phyloP scores from a whole-genome alignment of 257 asterid species.

The Gentiana dahurica region DNA sequence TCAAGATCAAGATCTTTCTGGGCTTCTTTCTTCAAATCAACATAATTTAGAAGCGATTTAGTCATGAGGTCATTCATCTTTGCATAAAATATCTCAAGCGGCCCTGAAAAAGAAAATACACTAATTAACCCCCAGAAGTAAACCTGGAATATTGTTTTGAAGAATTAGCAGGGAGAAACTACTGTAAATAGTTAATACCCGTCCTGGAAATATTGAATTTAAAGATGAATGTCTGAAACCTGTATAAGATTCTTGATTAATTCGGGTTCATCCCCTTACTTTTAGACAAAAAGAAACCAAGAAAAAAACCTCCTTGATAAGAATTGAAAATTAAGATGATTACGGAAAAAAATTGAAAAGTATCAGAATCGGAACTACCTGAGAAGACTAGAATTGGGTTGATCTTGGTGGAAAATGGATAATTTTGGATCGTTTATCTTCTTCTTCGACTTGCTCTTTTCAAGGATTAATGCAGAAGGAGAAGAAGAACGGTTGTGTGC shows the following conservation, averaged over 20 bases:
- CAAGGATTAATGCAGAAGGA: slow-evolving; percentile 1
- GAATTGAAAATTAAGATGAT: neutral
- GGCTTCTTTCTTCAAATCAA: slow-evolving; percentile 69
- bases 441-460: neutral
- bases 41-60: slow-evolving; percentile 58
- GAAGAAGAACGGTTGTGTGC: slow-evolving; percentile 6
- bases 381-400: neutral
- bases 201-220: neutral
- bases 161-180: neutral
- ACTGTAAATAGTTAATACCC: neutral
- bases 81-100: slow-evolving; percentile 8
- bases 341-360: neutral
- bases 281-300: neutral
- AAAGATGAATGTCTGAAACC: slow-evolving; percentile 6
- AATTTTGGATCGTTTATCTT: no score
- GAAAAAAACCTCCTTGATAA: neutral
- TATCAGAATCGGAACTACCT: no score
- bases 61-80: slow-evolving; percentile 91
- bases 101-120: slow-evolving; percentile 2
- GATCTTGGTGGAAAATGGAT: neutral
- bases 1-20: slow-evolving; percentile 35
- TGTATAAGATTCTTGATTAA: neutral
- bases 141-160: neutral
- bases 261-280: neutral
- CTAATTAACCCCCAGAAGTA: neutral